phyloP scores from a whole-genome alignment of 164 flowering plant genomes.

The Aristolochia californica region DNA sequence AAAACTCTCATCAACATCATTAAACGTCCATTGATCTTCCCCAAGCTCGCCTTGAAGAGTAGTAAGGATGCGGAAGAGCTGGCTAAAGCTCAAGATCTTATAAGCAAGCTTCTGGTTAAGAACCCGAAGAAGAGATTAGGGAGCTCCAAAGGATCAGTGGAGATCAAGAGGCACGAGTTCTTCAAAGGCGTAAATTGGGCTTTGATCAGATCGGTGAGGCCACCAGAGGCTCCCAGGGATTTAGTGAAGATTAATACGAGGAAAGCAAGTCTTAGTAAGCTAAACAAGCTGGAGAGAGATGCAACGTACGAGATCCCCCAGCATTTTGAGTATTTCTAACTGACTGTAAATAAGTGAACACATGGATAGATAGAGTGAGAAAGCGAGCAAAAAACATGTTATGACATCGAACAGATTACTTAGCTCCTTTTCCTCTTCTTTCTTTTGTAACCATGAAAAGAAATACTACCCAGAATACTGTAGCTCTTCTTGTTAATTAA shows the following conservation, averaged over 20 bases:
- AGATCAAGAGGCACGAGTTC: conserved; percentile 79
- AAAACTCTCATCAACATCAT: conserved; percentile 65
- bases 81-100: conserved; percentile 56
- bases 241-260: conserved; percentile 14
- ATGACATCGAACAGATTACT: too few species aligned
- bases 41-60: conserved; percentile 31
- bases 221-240: conserved; percentile 62
- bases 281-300: conserved; percentile 45
- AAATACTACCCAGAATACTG: not conserved
- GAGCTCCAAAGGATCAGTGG: conserved; percentile 58
- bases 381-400: too few species aligned
- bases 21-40: conserved; percentile 55
- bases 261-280: conserved; percentile 18
- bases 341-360: not conserved
- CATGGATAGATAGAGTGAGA: not conserved
- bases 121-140: conserved; percentile 80
- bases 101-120: conserved; percentile 58
- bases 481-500: too few species aligned
- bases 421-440: not conserved
- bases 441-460: not conserved
- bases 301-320: conserved; percentile 54
- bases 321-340: conserved; percentile 65
- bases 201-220: conserved; percentile 63
- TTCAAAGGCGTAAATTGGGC: conserved; percentile 93
- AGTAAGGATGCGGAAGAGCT: conserved; percentile 49